Conservation (phyloP, 345 rosid species). For the Psidium friedrichsthalianum region DNA sequence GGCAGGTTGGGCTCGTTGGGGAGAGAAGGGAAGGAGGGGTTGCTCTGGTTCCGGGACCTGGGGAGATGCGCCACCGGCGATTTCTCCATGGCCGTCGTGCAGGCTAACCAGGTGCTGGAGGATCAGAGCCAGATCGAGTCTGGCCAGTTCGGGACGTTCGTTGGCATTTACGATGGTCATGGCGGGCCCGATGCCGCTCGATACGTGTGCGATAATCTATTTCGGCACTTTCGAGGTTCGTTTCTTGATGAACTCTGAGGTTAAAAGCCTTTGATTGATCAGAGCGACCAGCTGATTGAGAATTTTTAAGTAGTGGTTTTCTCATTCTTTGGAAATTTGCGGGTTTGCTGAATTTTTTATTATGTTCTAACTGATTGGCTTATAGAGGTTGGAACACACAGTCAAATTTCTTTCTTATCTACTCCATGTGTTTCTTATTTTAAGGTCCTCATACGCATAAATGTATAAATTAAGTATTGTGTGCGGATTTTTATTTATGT, state of each 20-base stretch:
- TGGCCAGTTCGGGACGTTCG: conserved; percentile 82
- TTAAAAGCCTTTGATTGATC: not conserved
- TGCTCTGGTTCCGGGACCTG: conserved; percentile 72
- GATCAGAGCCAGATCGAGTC: conserved; percentile 92
- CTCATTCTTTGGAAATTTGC: not conserved
- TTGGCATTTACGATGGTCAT: conserved; percentile 90
- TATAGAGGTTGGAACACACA: not conserved
- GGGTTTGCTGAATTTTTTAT: not conserved
- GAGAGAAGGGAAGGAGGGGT: conserved; percentile 60
- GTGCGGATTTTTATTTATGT: not conserved
- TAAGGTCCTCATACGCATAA: not conserved
- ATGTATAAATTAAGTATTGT: not conserved
- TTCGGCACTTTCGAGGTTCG: conserved; percentile 70
- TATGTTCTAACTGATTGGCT: not conserved
- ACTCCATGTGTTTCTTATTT: not conserved
- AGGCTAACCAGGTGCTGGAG: conserved; percentile 80
- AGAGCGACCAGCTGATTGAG: not conserved
- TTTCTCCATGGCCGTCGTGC: conserved; percentile 86
- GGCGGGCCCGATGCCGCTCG: conserved; percentile 92
- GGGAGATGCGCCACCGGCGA: conserved; percentile 62
- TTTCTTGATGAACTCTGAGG: not conserved
- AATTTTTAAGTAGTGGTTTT: not conserved
- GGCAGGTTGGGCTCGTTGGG: conserved; percentile 7
- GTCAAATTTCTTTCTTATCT: not conserved
- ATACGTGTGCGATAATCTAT: conserved; percentile 70